Base-by-base conservation (phyloP, 257 asterid genomes). In the Salvia hispanica region DNA sequence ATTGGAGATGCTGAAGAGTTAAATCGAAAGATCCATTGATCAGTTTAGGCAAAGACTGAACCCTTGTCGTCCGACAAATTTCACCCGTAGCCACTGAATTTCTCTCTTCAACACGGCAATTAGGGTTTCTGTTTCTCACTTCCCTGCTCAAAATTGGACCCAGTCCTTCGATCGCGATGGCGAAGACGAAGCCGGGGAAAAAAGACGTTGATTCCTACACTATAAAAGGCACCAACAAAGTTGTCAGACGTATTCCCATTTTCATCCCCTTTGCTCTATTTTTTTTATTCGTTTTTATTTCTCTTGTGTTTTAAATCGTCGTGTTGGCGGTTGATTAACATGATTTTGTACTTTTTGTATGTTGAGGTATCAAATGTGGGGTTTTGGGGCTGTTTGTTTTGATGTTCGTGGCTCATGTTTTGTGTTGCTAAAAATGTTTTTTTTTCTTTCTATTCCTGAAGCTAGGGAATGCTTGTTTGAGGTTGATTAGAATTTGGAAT, bases 171-270 rank as follows among this genome's bases (percentile, higher is more conserved):
- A 54, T 74, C 36, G 70, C 45, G 21, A 93, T 93, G 97, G 99
- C 96, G 66, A 93, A 93, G 92, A 93, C 99, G 67, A 93, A 91
- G 80, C 97, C 96, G 21, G 99, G 99, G 42, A 88, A 84, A 73
- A 88, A 89, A 77, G 97, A 90, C 85, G 79, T 90, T 21, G 95
- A 93, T 77, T 81, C 89, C 12, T 93, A 90, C 89, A 73, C 85
- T 47, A 85, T 93, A 64, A 85, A 83, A 77, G 99, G 96, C 74
- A 93, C 99, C 85, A 84, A 79, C 86, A 90, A 93, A 84, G 68
- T 90, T 75, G 97, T 93, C 56, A 80, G 92, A 84, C 71, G 78
- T 67, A 67, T 69, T 74, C 37, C 39, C 64, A 37, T 54, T 55
- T 40, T 21, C 15, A 25, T 25, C 5, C 66, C 43, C 47, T 40